Base-by-base conservation (phyloP, 2,329 filamentous ascomycete genomes). In the Ilyonectria destructans region DNA sequence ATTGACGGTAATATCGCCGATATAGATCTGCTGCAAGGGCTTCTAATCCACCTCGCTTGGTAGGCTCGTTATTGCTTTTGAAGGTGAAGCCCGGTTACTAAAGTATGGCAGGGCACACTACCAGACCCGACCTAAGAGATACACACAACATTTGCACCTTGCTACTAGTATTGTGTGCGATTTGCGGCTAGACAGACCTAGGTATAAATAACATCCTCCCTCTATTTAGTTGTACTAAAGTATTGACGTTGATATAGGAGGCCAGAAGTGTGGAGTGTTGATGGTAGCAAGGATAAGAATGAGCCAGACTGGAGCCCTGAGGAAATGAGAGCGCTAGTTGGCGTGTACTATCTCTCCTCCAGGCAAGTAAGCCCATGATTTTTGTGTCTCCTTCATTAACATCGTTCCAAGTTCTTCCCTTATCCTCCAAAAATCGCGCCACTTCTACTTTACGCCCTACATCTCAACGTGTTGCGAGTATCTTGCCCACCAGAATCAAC, bases 31-130 rank as follows among this genome's bases (percentile, higher is more conserved):
- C 26, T 80, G 0, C 77, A 79, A 49, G 78, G 75, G 3, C 74
- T 80, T 1, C 70, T 80, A 0, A 71, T 80, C 5, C 67, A 74
- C 37, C 57, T 80, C 8, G 78, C 78, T 26, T 80, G 78, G 78
- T 80, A 69, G 0, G 69, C 1, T 4, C 0, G 0, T 2, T 0
- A 12, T 3, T 1, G 1, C 13, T 33, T 15, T 1, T 1, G 3
- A 4, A 15, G 12, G 8, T 0, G 0, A 1, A 8, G n/a, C 6
- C 4, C 10, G 1, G 2, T n/a, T 17, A 17, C 71, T 74, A 7
- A 73, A 54, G 4, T 5, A 1, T 7, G 17, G 2, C 26, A 80
- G 78, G 78, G 79, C 77, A 12, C 78, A 80, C 19, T 80, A 75
- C 21, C 77, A 78, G 29, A 71, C 77, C 1, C 70, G 75, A 4